Conservation (phyloP, 2,329 filamentous ascomycete species). For the Ophiostoma tasmaniense region DNA sequence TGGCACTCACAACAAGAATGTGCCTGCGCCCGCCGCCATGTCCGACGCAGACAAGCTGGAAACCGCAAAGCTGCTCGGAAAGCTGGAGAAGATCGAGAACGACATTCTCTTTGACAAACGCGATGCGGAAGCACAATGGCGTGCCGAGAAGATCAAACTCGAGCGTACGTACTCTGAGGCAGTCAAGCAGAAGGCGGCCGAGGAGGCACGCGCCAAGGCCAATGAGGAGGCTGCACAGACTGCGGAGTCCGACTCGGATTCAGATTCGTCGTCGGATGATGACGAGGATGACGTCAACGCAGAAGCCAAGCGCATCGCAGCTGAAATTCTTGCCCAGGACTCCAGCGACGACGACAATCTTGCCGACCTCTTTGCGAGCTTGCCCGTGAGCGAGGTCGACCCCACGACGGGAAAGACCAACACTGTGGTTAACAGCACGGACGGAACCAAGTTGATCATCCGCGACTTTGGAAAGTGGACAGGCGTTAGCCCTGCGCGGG, state of each 20-base stretch:
- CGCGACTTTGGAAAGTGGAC: slow-evolving; percentile 78
- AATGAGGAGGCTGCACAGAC: slow-evolving; percentile 19
- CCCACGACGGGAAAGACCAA: slow-evolving; percentile 48
- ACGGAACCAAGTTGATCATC: slow-evolving; percentile 52
- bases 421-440: slow-evolving; percentile 44
- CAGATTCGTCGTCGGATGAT: slow-evolving; percentile 20
- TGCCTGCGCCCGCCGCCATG: not conserved
- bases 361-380: slow-evolving; percentile 48
- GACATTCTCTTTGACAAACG: slow-evolving; percentile 67
- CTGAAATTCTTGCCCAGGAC: slow-evolving; percentile 48
- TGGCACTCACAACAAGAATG: not conserved
- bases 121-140: slow-evolving; percentile 59
- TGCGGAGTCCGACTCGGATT: slow-evolving; percentile 24
- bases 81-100: slow-evolving; percentile 67
- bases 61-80: slow-evolving; percentile 59
- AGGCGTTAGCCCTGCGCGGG: slow-evolving; percentile 65
- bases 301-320: slow-evolving; percentile 51
- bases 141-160: slow-evolving; percentile 46
- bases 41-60: slow-evolving; percentile 34
- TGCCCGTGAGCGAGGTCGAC: slow-evolving; percentile 54
- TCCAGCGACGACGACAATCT: slow-evolving; percentile 47
- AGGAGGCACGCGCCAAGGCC: slow-evolving; percentile 26
- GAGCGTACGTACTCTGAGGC: slow-evolving; percentile 50
- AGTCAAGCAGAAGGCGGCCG: slow-evolving; percentile 31
- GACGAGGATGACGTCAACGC: slow-evolving; percentile 41